phyloP scores from a whole-genome alignment of 345 rosid genomes.

The Populus tremula region DNA sequence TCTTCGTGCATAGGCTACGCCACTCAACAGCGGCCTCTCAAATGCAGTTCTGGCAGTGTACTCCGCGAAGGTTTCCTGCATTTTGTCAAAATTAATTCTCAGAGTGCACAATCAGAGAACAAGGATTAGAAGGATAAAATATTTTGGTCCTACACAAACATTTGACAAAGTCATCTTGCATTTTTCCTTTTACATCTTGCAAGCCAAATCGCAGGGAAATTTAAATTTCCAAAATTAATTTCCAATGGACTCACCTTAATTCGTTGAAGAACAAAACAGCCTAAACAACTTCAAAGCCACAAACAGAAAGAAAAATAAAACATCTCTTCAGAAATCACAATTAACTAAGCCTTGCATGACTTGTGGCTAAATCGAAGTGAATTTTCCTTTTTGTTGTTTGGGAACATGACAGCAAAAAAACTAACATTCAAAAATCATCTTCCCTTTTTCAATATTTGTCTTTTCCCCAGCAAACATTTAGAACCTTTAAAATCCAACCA shows the following conservation, averaged over 20 bases:
- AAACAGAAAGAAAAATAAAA: not conserved
- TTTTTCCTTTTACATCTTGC: not conserved
- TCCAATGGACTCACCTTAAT: not conserved
- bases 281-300: not conserved
- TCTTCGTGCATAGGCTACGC: slow-evolving; percentile 87
- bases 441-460: not conserved
- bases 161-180: slow-evolving; percentile 1
- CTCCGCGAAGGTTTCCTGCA: slow-evolving; percentile 93
- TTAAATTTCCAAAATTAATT: not conserved
- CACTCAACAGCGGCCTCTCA: slow-evolving; percentile 91
- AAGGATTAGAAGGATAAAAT: not conserved
- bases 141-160: not conserved
- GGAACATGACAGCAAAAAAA: slow-evolving; percentile 1
- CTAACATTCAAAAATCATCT: slow-evolving; percentile 1
- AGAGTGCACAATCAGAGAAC: not conserved
- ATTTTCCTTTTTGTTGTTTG: not conserved
- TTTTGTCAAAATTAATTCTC: slow-evolving; percentile 7
- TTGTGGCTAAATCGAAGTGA: not conserved
- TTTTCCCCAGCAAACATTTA: not conserved
- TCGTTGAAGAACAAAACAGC: slow-evolving; percentile 1
- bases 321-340: not conserved
- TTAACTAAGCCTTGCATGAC: not conserved
- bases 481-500: not conserved
- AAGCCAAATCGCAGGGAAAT: not conserved
- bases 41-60: slow-evolving; percentile 95